phyloP scores from a whole-genome alignment of 257 asterid species.

The Nicotiana knightiana region DNA sequence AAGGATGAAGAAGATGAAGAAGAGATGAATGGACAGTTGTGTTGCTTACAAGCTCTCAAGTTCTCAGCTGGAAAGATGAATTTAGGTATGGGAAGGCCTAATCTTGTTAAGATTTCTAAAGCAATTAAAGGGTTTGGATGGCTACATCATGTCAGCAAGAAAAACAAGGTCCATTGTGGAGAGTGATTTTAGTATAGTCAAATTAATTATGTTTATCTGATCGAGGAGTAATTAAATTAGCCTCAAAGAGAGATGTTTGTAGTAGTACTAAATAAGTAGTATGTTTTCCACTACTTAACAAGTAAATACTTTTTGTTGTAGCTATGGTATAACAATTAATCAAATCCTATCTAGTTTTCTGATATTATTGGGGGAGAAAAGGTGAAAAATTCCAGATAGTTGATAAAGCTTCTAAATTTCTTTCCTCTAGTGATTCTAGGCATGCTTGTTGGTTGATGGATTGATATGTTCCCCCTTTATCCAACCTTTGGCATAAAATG shows the following conservation, averaged over 20 bases:
- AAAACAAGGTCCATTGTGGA: conserved; percentile 75
- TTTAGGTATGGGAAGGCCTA: conserved; percentile 66
- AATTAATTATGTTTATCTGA: background rate
- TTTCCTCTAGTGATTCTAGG: background rate
- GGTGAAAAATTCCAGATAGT: background rate
- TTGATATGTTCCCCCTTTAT: background rate
- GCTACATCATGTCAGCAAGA: conserved; percentile 56
- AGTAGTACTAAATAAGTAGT: background rate
- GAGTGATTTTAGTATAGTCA: conserved; percentile 20
- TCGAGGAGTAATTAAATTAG: background rate
- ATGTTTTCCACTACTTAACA: background rate
- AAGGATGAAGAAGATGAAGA: conserved; percentile 17
- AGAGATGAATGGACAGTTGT: conserved; percentile 36
- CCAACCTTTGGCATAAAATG: background rate
- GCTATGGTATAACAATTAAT: background rate
- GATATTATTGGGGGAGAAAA: background rate
- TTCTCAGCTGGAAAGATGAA: conserved; percentile 81
- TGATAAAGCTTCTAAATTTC: background rate
- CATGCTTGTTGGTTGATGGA: background rate
- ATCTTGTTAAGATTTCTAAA: conserved; percentile 63
- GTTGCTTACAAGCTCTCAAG: conserved; percentile 74
- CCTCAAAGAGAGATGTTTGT: background rate
- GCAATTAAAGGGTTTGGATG: conserved; percentile 86
- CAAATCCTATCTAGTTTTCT: background rate
- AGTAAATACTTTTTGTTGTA: conserved; percentile 22